Evolutionary conservation across 1,284 basidiomycete species (phyloP), one percentile per base, ranked within the genome.

Genomic region (Apiotrichum porosum): DNA sequence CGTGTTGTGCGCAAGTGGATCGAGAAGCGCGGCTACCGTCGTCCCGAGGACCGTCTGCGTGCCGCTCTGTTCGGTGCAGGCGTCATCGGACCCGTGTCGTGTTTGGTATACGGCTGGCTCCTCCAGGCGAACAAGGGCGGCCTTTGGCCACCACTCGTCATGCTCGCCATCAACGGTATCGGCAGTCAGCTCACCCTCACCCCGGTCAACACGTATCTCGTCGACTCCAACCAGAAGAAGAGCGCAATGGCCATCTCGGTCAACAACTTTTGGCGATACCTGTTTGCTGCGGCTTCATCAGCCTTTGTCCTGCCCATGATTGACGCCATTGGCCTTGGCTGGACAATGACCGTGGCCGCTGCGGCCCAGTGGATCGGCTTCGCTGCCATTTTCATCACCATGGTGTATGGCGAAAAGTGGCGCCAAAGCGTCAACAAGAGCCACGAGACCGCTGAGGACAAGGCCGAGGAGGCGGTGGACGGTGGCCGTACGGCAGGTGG

Each of bases 31-130:
- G 75, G 76, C 1, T 36, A 71, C 47, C 64, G 81, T 72, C 51
- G 71, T 4, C 81, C 83, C 0, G 83, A 85, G 61, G 83, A 84
- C 58, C 75, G 83, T 5, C 73, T 84, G 21, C 71, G 76, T 10
- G 80, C 77, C 0, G 73, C 74, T 0, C 62, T 81, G 34, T 51
- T 77, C 9, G 81, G 80, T 13, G 72, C 74, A 0, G 70, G 70
- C 0, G 24, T 80, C 6, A 55, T 82, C 31, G 67, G 79, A 17
- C 79, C 79, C 10, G 24, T n/a, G 21, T 35, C 39, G 2, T 30
- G 45, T 44, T 49, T 70, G 10, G 52, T 51, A 13, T 72, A 67
- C 48, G 71, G 71, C 15, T 73, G 71, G 69, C 49, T 73, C 1
- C 38, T 72, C 12, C 42, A 39, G 44, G 24, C 35, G 37, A 26